Base-by-base conservation (phyloP, 345 rosid genomes). In the Lumnitzera littorea region DNA sequence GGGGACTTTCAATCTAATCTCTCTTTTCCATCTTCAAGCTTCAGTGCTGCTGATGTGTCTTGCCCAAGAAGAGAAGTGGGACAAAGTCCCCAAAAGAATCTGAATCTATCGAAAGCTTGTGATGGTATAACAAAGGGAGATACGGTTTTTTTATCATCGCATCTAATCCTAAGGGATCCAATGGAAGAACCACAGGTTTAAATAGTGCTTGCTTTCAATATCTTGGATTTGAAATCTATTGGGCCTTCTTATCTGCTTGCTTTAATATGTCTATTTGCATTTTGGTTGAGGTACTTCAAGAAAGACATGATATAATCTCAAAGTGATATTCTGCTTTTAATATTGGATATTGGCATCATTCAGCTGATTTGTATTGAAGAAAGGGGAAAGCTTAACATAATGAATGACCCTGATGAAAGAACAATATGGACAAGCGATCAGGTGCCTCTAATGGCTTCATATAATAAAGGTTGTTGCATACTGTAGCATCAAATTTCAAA, bases 391-490 rank as follows among this genome's bases (percentile, higher is more conserved):
- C 51, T 84, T 63, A 83, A 73, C 75, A 69, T 78, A 62, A 81
- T 87, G 95, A 90, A 75, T 72, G 94, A 87, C 65, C 82, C 71
- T 72, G 91, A 87, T 69, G 98, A 92, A 73, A 84, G 87, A 78
- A 86, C 96, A 67, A 90, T 92, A 74, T 92, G 97, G 98, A 84
- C 96, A 1, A 89, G 96, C 54, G 86, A 81, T 65, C 78, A 10
- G 67, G 69, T 92, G 61, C 90, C 96, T 69, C 80, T 89, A 66
- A 78, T 87, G 86, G 95, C 96, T 63, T 82, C 97, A 51, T 92
- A 80, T 74, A 87, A 87, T 74, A 81, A 81, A 89, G 91, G 98
- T 92, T 74, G 63, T 62, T 65, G 15, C 64, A 25, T 70, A 51
- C 46, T 50, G 60, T 25, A 27, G 50, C 46, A 13, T n/a, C 15